phyloP scores from a whole-genome alignment of 768 basidiomycete species.

The Rhodotorula babjevae region DNA sequence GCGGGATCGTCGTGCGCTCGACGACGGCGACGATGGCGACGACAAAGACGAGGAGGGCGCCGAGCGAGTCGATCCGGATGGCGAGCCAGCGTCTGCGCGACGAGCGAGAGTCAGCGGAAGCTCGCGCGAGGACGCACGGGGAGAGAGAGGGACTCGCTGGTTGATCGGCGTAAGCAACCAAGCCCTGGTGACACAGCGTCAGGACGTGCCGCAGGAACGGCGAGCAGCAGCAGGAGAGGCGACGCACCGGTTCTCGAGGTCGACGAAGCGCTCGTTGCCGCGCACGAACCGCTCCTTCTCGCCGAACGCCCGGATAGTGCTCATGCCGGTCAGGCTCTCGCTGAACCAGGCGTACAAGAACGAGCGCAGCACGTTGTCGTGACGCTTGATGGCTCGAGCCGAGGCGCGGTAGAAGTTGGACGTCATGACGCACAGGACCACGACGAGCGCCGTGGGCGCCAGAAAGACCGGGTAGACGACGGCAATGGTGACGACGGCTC shows the following conservation, averaged over 20 bases:
- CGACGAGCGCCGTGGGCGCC: slow-evolving; percentile 4
- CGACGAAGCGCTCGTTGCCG: slow-evolving; percentile 69
- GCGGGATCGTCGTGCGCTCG: slow-evolving; percentile 16
- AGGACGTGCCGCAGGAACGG: neutral
- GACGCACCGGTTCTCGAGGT: slow-evolving; percentile 75
- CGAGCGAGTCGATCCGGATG: slow-evolving; percentile 23
- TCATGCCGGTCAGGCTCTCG: slow-evolving; percentile 77
- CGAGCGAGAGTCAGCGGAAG: too few relatives aligned
- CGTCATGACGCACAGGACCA: slow-evolving; percentile 55
- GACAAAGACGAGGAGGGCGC: slow-evolving; percentile 23
- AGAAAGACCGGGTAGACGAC: slow-evolving; percentile 29
- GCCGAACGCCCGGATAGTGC: slow-evolving; percentile 68
- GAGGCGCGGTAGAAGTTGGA: slow-evolving; percentile 58
- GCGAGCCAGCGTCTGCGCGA: slow-evolving; percentile 38
- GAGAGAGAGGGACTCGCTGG: slow-evolving; percentile 55
- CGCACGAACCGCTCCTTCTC: slow-evolving; percentile 64
- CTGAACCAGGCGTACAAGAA: slow-evolving; percentile 87
- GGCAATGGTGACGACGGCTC: slow-evolving; percentile 14
- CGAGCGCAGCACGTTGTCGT: slow-evolving; percentile 75
- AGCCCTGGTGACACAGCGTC: slow-evolving; percentile 60
- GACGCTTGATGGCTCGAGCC: slow-evolving; percentile 76
- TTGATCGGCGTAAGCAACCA: slow-evolving; percentile 82
- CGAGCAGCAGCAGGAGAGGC: slow-evolving; percentile 66
- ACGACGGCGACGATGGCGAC: slow-evolving; percentile 27
- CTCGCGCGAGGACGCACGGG: too few relatives aligned